Evolutionary conservation across 345 rosid species (phyloP).

Genomic region (Syzygium aqueum): DNA sequence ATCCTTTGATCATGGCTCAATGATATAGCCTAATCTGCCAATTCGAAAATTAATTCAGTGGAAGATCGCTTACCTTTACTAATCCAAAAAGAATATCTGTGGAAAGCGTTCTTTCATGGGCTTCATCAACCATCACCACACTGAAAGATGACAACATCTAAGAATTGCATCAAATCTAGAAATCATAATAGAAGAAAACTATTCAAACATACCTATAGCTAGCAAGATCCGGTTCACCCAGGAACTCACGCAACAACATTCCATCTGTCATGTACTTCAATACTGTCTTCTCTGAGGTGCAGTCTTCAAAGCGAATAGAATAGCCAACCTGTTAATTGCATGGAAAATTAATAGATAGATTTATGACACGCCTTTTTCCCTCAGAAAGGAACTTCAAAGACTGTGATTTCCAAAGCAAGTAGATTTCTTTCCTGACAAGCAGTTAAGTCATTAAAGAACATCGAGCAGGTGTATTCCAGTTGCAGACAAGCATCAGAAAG

Average conservation of each 20-base stretch:
- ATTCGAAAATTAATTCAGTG: not conserved
- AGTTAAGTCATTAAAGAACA: not conserved
- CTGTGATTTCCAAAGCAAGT: not conserved
- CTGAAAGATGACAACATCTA: slow-evolving; percentile 23
- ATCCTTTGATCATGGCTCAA: not conserved
- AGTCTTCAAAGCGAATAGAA: slow-evolving; percentile 96
- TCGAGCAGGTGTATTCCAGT: not conserved
- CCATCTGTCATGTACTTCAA: slow-evolving; percentile 97
- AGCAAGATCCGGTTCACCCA: slow-evolving; percentile 90
- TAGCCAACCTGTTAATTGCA: slow-evolving; percentile 66
- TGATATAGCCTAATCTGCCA: not conserved
- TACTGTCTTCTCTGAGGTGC: slow-evolving; percentile 91
- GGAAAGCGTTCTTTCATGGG: slow-evolving; percentile 97
- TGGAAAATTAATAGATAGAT: not conserved
- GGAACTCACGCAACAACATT: slow-evolving; percentile 88
- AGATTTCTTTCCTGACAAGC: not conserved
- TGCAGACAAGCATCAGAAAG: not conserved
- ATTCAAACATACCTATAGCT: slow-evolving; percentile 54
- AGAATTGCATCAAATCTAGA: slow-evolving; percentile 1
- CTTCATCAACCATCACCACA: slow-evolving; percentile 96
- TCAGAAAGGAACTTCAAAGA: not conserved
- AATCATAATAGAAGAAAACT: not conserved
- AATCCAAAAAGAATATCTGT: slow-evolving; percentile 94
- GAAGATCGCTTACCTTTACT: slow-evolving; percentile 54
- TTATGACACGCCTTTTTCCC: not conserved